Percentiles rank a stretch among this genome's conserved stretches.
These are phyloP conservation scores for Acanthamoeba quina DNA, from an alignment of 208 protist genomes.

Conservation along the genomic window DNA sequence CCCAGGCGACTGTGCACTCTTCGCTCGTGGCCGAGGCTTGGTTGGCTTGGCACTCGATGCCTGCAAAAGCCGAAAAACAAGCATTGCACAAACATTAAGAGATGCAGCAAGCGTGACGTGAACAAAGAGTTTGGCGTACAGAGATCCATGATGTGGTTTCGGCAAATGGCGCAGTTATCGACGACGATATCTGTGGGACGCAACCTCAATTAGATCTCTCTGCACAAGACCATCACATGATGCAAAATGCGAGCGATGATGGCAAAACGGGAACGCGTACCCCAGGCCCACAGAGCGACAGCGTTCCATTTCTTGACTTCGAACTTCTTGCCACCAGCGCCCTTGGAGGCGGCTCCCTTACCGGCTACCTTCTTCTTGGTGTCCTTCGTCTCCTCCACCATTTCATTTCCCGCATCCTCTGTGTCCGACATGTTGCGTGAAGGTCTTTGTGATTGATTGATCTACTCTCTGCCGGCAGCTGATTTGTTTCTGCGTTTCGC, in stretches of 20 bases:
- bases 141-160: slow-evolving; percentile 99
- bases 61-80: slow-evolving; percentile 23
- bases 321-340: slow-evolving; percentile 84
- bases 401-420: slow-evolving; percentile 51
- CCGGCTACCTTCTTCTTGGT: slow-evolving; percentile 19
- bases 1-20: slow-evolving; percentile 98
- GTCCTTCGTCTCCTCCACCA: slow-evolving; percentile 43
- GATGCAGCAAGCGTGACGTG: background rate
- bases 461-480: too few species aligned
- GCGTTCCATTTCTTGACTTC: slow-evolving; percentile 98
- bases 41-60: slow-evolving; percentile 98
- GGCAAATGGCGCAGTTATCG: slow-evolving; percentile 98
- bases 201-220: background rate
- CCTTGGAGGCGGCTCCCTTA: background rate
- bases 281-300: slow-evolving; percentile 98
- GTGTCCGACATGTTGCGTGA: slow-evolving; percentile 72
- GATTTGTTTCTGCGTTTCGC: background rate
- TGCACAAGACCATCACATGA: slow-evolving; percentile 34
- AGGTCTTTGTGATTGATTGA: background rate
- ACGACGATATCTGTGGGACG: slow-evolving; percentile 94
- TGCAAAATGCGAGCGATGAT: background rate
- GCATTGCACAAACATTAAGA: background rate
- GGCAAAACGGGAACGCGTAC: slow-evolving; percentile 74
- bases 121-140: slow-evolving; percentile 84
- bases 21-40: slow-evolving; percentile 93